These are phyloP conservation scores for Lachnellula hyalina DNA, from an alignment of 2,329 filamentous ascomycete species.

Conservation along the genomic window DNA sequence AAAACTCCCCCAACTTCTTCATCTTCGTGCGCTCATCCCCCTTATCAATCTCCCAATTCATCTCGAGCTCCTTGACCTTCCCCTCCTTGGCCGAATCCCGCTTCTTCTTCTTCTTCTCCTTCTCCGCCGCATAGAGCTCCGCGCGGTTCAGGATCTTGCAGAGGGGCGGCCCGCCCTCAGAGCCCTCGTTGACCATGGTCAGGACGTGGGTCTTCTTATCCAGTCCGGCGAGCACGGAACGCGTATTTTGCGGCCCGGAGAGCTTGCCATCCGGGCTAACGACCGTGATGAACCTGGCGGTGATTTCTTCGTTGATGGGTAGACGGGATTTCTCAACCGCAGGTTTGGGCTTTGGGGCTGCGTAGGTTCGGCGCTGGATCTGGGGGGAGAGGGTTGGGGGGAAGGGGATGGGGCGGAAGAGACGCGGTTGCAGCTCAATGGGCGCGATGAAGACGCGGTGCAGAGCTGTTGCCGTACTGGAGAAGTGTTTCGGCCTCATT, in stretches of 20 bases:
- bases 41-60: constrained; percentile 79
- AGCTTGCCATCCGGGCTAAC: constrained; percentile 36
- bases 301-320: constrained; percentile 45
- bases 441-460: constrained; percentile 42
- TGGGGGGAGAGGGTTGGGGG: not conserved
- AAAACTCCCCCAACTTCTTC: constrained; percentile 60
- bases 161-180: constrained; percentile 43
- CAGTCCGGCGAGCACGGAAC: constrained; percentile 38
- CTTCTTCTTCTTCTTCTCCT: constrained; percentile 36
- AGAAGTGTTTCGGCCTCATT: constrained; percentile 28
- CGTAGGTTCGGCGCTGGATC: constrained; percentile 9
- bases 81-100: constrained; percentile 29
- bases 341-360: constrained; percentile 2
- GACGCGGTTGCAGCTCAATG: constrained; percentile 23
- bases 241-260: constrained; percentile 28
- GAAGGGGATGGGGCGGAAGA: not conserved
- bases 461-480: constrained; percentile 42
- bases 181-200: constrained; percentile 40
- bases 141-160: constrained; percentile 65
- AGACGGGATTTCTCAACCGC: constrained; percentile 27
- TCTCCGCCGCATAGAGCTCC: constrained; percentile 41
- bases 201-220: constrained; percentile 47
- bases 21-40: constrained; percentile 72
- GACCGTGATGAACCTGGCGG: constrained; percentile 37
- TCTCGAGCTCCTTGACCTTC: constrained; percentile 70